Conservation (phyloP, 2,329 filamentous ascomycete genomes). For the Pseudohalonectria lignicola region DNA sequence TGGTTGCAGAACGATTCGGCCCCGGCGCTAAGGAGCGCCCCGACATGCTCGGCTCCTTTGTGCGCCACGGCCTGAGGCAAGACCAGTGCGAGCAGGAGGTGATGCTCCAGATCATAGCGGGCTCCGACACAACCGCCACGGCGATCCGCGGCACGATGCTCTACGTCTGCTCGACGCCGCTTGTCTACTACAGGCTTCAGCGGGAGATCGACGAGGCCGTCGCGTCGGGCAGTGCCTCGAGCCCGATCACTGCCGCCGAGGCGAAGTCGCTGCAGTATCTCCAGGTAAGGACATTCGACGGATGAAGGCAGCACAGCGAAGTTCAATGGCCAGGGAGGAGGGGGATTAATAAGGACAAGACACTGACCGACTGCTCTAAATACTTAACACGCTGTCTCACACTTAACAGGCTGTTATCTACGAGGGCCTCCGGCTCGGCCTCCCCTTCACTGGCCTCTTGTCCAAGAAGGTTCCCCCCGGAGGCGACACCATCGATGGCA, state of each 20-base stretch:
- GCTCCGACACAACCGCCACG: slow-evolving; percentile 40
- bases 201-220: slow-evolving; percentile 31
- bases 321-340: too few species aligned
- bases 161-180: slow-evolving; percentile 33
- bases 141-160: slow-evolving; percentile 36
- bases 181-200: slow-evolving; percentile 29
- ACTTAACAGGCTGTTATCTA: slow-evolving; percentile 11
- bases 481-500: slow-evolving; percentile 16
- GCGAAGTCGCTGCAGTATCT: slow-evolving; percentile 16
- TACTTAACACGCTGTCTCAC: too few species aligned
- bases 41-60: slow-evolving; percentile 35
- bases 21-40: slow-evolving; percentile 25
- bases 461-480: slow-evolving; percentile 12
- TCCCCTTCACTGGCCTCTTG: slow-evolving; percentile 9
- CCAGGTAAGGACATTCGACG: too few species aligned
- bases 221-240: slow-evolving; percentile 12
- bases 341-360: too few species aligned
- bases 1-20: slow-evolving; percentile 30
- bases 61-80: slow-evolving; percentile 17
- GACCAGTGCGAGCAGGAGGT: slow-evolving; percentile 17
- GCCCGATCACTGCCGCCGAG: slow-evolving; percentile 16
- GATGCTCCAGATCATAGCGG: slow-evolving; percentile 16
- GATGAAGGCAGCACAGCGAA: too few species aligned
- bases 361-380: too few species aligned
- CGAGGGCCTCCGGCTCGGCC: slow-evolving; percentile 12